These are phyloP conservation scores for Fusarium gaditjirri DNA, from an alignment of 2,329 filamentous ascomycete species.

Conservation along the genomic window DNA sequence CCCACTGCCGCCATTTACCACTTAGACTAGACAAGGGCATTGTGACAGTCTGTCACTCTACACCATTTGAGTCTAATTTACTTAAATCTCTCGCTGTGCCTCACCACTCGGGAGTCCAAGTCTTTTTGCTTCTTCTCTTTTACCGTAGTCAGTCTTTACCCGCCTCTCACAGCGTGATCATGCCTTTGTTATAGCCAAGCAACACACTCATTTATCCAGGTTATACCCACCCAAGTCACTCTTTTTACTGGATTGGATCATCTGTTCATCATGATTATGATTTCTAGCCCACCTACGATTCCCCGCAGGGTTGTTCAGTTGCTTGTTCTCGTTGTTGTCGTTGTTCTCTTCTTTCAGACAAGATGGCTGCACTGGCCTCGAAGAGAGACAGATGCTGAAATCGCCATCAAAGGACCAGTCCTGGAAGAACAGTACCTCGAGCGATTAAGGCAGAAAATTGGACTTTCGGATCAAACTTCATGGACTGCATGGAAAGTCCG, in stretches of 20 bases:
- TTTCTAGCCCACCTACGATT: constrained; percentile 38
- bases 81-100: constrained; percentile 40
- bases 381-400: constrained; percentile 10
- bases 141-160: constrained; percentile 7
- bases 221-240: constrained; percentile 43
- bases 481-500: constrained; percentile 52
- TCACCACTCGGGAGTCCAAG: constrained; percentile 8
- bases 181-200: constrained; percentile 34
- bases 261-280: constrained; percentile 42
- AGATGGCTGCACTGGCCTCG: constrained; percentile 25
- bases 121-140: neutral
- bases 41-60: constrained; percentile 14
- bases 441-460: constrained; percentile 42
- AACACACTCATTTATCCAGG: constrained; percentile 21
- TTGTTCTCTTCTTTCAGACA: constrained; percentile 41
- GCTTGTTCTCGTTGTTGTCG: constrained; percentile 41
- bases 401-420: constrained; percentile 30
- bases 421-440: constrained; percentile 50
- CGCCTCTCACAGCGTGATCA: constrained; percentile 24
- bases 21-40: constrained; percentile 40
- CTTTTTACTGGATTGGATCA: constrained; percentile 28
- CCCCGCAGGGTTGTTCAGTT: constrained; percentile 40
- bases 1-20: constrained; percentile 36
- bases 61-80: constrained; percentile 25
- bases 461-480: constrained; percentile 47